These are phyloP conservation scores for Gracilaria caudata DNA, from an alignment of 23 red algal species.

Conservation along the genomic window DNA sequence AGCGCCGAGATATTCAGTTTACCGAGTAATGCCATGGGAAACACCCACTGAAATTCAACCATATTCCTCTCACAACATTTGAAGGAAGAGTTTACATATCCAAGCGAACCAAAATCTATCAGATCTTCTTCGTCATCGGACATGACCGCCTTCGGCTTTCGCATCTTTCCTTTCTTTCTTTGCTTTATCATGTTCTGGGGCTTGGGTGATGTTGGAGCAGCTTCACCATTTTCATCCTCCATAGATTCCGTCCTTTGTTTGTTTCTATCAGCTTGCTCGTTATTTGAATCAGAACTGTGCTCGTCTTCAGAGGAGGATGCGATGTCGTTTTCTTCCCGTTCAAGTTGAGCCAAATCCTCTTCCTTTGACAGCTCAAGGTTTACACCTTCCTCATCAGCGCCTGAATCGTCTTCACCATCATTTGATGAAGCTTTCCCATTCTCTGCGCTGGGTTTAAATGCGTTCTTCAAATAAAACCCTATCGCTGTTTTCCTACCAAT, in stretches of 20 bases:
- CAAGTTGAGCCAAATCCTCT: not conserved
- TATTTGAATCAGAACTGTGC: slow-evolving; percentile 3
- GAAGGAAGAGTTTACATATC: slow-evolving; percentile 26
- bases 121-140: slow-evolving; percentile 31
- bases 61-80: slow-evolving; percentile 3
- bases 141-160: not conserved
- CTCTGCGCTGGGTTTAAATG: not conserved
- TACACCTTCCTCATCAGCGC: not conserved
- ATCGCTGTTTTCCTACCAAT: slow-evolving; percentile 1
- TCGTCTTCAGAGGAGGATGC: slow-evolving; percentile 43
- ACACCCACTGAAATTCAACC: slow-evolving; percentile 38
- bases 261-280: slow-evolving; percentile 16
- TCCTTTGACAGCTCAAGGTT: not conserved
- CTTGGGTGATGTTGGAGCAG: not conserved
- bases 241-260: slow-evolving; percentile 6
- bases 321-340: slow-evolving; percentile 15
- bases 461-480: slow-evolving; percentile 5
- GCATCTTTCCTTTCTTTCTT: not conserved
- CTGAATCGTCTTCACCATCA: slow-evolving; percentile 31
- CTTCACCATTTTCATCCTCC: slow-evolving; percentile 20
- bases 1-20: slow-evolving; percentile 64
- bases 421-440: slow-evolving; percentile 12
- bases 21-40: slow-evolving; percentile 40
- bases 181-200: not conserved
- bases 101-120: slow-evolving; percentile 17